Evolutionary conservation across 164 flowering plant genomes (phyloP), one percentile per base, ranked within the genome.

Genomic region (Paratinospora sagittata): DNA sequence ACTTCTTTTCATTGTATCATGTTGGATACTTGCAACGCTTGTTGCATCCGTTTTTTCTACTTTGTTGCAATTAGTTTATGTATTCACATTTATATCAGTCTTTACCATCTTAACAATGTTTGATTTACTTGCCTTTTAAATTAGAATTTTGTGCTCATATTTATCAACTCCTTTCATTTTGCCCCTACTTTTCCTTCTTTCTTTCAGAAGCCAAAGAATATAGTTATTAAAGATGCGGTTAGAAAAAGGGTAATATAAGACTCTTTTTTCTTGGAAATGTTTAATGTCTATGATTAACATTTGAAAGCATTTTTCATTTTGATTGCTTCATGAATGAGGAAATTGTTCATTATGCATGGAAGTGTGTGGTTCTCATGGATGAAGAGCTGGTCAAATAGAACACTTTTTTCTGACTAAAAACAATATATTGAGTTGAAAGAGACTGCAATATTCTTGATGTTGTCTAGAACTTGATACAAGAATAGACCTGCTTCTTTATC

Each of bases 401-500:
- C 3, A 52, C n/a, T n/a, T 72, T 24, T 21, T 45, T 72, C 43
- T 33, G 55, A 10, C 49, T 19, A 41, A 27, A 43, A 27, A 24
- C 47, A 45, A 24, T 65, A 63, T 70, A 61, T 43, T 69, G 36
- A 45, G 5, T 63, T 21, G 41, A 69, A 45, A 69, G 39, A 55
- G 66, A 61, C 21, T 39, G 14, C 57, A 64, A 9, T n/a, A n/a
- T 13, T 67, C 39, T 17, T 37, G 34, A 57, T 27, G 30, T n/a
- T 60, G 14, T 57, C 41, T 64, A 62, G 6, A 34, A 49, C 69
- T 67, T 66, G 21, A 55, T 55, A n/a, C 36, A n/a, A 63, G 58
- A 52, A 52, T 52, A 6, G 16, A n/a, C 21, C n/a, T 36, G 6
- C n/a, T 39, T 17, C 78, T 75, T 75, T 65, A 75, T 75, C 71